Evolutionary conservation across 1,284 basidiomycete genomes (phyloP).

Genomic region (Malassezia vespertilionis): DNA sequence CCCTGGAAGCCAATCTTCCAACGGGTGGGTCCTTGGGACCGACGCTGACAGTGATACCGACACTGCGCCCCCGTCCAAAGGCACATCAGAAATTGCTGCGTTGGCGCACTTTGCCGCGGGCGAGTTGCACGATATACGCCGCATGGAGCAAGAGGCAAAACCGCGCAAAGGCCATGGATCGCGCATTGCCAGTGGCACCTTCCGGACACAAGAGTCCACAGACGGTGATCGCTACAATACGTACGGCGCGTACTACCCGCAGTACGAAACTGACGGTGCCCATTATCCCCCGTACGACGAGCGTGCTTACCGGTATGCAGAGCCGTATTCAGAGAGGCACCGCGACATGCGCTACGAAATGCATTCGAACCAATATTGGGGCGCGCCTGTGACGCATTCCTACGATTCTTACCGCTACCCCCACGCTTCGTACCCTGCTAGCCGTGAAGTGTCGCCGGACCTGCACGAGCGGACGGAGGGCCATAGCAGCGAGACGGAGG

Average conservation of each 20-base stretch:
- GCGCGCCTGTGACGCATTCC: conserved; percentile 26
- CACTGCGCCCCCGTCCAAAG: conserved; percentile 17
- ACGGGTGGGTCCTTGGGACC: background rate
- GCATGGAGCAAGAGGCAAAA: conserved; percentile 27
- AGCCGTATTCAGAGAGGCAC: conserved; percentile 2
- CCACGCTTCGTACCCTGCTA: conserved; percentile 9
- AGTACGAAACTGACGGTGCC: background rate
- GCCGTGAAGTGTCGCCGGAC: conserved; percentile 16
- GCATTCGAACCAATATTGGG: background rate
- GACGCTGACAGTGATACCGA: conserved; percentile 26
- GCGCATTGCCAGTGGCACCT: conserved; percentile 12
- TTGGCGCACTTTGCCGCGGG: conserved; percentile 41
- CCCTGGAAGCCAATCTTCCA: background rate
- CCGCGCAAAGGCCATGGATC: background rate
- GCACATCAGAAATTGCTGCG: conserved; percentile 38
- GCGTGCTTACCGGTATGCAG: conserved; percentile 2
- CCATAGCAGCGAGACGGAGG: conserved; percentile 29
- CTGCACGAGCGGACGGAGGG: conserved; percentile 18
- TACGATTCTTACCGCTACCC: conserved; percentile 18
- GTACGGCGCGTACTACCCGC: background rate
- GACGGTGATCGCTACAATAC: conserved; percentile 20
- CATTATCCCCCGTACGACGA: conserved; percentile 1
- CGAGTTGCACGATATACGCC: conserved; percentile 38
- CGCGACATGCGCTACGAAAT: conserved; percentile 17
- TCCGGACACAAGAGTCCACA: conserved; percentile 15